Evolutionary conservation across 2,329 filamentous ascomycete species (phyloP), one percentile per base, ranked within the genome.

Genomic region (Aureobasidium namibiae): DNA sequence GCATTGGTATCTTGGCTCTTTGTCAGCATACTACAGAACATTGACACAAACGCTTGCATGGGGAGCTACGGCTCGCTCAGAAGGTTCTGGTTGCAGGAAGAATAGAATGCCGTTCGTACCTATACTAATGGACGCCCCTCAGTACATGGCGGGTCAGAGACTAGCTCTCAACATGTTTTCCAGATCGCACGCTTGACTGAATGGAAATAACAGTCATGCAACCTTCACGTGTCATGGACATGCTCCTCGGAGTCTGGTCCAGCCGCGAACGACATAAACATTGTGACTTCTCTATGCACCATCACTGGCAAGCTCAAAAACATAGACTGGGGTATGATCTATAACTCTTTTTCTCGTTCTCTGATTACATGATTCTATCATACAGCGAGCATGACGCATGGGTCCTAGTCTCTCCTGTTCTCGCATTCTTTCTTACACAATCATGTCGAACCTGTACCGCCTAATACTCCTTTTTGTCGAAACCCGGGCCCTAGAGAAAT

Each of bases 361-460:
- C 48, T 38, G 21, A 57, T 57, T 57, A 57, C 54, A 57, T 39
- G 54, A 46, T 36, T 57, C 54, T 57, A 57, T 57, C 54, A 48
- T 57, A 57, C 54, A 57, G 54, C 54, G 54, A 57, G 41, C 54
- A 57, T 57, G 54, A 57, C 54, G 33, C 41, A 33, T 57, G n/a
- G n/a, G 33, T 33, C 42, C 33, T 57, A n/a, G 16, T 46, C 54
- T 57, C 24, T 48, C 33, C 34, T 57, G 29, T 46, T 38, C 41
- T 45, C 45, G 38, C 8, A 45, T 56, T 33, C 54, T 57, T 48
- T 57, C 26, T 45, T 48, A 57, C 54, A 57, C 31, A 48, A 57
- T 38, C 41, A 57, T 46, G 54, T 57, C 24, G 54, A 23, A 34
- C 52, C 26, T 56, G 52, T 56, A 34, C 39, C 38, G 23, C 50